Evolutionary conservation across 129 eudicot species (phyloP).

Genomic region (Scalesia atractyloides): DNA sequence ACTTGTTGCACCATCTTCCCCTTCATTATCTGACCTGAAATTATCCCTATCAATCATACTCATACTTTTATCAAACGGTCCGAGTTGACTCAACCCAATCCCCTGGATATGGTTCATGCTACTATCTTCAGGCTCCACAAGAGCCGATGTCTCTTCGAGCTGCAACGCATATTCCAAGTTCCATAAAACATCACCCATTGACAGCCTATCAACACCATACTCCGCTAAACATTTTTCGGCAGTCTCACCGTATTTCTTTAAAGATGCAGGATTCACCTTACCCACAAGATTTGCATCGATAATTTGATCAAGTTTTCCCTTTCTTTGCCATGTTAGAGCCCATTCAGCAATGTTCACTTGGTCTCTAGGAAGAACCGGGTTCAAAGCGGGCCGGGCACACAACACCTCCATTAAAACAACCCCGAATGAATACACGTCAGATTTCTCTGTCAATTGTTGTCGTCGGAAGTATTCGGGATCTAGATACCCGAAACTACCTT

Average conservation of each 20-base stretch:
- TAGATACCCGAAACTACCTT: conserved; percentile 96
- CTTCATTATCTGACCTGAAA: conserved; percentile 65
- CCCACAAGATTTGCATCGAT: conserved; percentile 75
- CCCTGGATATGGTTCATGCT: conserved; percentile 90
- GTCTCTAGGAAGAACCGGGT: conserved; percentile 94
- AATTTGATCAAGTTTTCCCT: conserved; percentile 82
- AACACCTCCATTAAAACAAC: conserved; percentile 94
- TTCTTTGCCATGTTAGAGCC: conserved; percentile 96
- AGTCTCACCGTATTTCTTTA: conserved; percentile 91
- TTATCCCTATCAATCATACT: conserved; percentile 66
- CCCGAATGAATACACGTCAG: conserved; percentile 95
- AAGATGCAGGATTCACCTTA: conserved; percentile 73
- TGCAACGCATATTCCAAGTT: conserved; percentile 92
- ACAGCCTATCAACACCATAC: conserved; percentile 90
- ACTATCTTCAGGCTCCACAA: conserved; percentile 82
- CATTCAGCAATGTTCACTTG: conserved; percentile 99
- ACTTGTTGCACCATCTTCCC: conserved; percentile 76
- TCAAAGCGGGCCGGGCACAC: conserved; percentile 86
- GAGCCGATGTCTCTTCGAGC: conserved; percentile 89
- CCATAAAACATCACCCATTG: conserved; percentile 99
- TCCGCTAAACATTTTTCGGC: conserved; percentile 93
- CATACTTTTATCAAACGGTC: conserved; percentile 71
- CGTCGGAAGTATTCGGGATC: conserved; percentile 98
- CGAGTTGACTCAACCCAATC: conserved; percentile 56
- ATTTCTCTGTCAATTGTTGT: conserved; percentile 93